Conservation (phyloP, 208 protist genomes). For the Angomonas ambiguus region DNA sequence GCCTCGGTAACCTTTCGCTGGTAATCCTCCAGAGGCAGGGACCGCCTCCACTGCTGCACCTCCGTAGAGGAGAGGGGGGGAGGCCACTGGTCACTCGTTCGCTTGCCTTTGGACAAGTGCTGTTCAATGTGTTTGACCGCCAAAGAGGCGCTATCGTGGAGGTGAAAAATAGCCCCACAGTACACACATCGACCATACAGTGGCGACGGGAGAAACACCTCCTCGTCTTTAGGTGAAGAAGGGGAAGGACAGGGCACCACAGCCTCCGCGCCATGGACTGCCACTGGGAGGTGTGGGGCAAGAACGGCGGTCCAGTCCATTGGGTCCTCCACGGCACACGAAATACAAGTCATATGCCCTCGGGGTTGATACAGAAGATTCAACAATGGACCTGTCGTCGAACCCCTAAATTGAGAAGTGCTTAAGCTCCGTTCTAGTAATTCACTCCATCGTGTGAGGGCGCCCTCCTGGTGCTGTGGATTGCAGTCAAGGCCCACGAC, state of each 20-base stretch:
- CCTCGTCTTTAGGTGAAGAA: conserved; percentile 7
- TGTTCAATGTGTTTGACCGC: neutral
- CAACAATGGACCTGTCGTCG: conserved; percentile 21
- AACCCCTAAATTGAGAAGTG: conserved; percentile 14
- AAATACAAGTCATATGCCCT: conserved; percentile 63
- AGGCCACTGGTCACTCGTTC: too few relatives aligned
- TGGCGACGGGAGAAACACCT: neutral
- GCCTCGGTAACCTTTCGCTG: neutral
- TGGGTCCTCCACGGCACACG: conserved; percentile 41
- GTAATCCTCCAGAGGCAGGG: neutral
- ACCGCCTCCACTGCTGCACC: neutral
- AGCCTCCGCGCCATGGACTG: conserved; percentile 5
- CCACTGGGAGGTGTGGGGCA: conserved; percentile 36
- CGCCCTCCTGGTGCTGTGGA: conserved; percentile 72
- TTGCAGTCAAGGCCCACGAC: conserved; percentile 89
- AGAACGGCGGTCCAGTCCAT: conserved; percentile 62
- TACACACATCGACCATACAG: conserved; percentile 47
- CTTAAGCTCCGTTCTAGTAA: conserved; percentile 45
- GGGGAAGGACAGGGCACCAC: too few relatives aligned
- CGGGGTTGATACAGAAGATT: conserved; percentile 75
- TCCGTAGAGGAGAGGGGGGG: conserved; percentile 11
- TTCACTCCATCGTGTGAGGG: conserved; percentile 49
- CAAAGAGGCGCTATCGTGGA: conserved; percentile 7
- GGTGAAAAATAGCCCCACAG: conserved; percentile 42
- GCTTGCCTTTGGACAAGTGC: too few relatives aligned